Evolutionary conservation across 768 basidiomycete species (phyloP).

Genomic region (Coprinopsis cinerea): DNA sequence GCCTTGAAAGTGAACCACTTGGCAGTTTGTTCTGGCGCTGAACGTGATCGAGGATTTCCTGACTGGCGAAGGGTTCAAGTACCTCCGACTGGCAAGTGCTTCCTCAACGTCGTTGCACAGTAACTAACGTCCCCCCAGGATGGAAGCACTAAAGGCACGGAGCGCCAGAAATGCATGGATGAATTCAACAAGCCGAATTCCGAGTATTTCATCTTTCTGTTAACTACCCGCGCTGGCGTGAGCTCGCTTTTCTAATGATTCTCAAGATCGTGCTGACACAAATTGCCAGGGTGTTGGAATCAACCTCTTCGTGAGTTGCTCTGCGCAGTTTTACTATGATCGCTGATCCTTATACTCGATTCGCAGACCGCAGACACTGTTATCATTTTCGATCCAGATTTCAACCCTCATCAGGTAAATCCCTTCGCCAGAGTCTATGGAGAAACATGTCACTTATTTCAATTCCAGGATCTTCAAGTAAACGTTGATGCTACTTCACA

Average conservation of each 20-base stretch:
- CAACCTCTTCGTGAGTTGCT: slow-evolving; percentile 56
- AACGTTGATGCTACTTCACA: slow-evolving; percentile 20
- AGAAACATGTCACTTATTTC: neutral
- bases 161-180: slow-evolving; percentile 94
- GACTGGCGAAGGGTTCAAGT: slow-evolving; percentile 72
- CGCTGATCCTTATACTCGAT: slow-evolving; percentile 23
- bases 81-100: slow-evolving; percentile 60
- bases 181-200: slow-evolving; percentile 86
- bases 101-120: neutral
- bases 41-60: slow-evolving; percentile 89
- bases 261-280: neutral
- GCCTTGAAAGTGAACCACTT: slow-evolving; percentile 2
- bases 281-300: slow-evolving; percentile 70
- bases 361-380: slow-evolving; percentile 85
- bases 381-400: slow-evolving; percentile 92
- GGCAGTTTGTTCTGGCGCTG: slow-evolving; percentile 81
- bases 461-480: slow-evolving; percentile 71
- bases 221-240: slow-evolving; percentile 87
- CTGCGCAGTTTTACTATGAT: neutral
- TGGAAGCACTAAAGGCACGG: slow-evolving; percentile 77
- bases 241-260: slow-evolving; percentile 13
- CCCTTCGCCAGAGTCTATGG: neutral
- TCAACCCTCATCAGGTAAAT: slow-evolving; percentile 82
- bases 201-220: slow-evolving; percentile 84
- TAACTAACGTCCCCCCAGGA: slow-evolving; percentile 45